Base-by-base conservation (phyloP, 306 rosid species). In the Acacia crassicarpa region DNA sequence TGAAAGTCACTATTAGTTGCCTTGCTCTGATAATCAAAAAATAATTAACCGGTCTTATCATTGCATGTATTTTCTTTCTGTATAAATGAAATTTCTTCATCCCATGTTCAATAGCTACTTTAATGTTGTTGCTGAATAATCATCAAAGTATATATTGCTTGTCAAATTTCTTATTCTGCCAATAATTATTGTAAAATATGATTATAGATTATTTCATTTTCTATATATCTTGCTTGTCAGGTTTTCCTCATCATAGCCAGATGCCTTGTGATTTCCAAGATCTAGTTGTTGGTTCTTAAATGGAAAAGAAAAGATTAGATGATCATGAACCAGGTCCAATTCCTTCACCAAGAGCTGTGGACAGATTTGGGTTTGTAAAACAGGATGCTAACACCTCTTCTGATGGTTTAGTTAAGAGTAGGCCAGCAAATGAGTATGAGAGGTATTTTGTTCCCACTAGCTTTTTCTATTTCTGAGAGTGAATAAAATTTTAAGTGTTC, bases 291-390 rank as follows among this genome's bases (percentile, higher is more conserved):
- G 62, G 65, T 78, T 71, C 84, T 83, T 79, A 54, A 87, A 95
- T 95, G 98, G 99, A 93, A 80, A 95, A 80, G 88, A 92, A 88
- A 86, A 92, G 71, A 80, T 58, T 78, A 44, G 99, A 92, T 81
- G 97, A 91, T 80, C 75, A 56, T 79, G 98, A 95, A 80, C 81
- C 87, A 15, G 93, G 89, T 85, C 90, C 92, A 48, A 85, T 89
- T 88, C 96, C 97, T 83, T 80, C 89, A 15, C 92, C 91, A 46
- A 90, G 80, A 78, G 75, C 87, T 67, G 74, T 95, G 83, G 99
- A 95, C 82, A 92, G 98, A 88, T 95, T 95, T 78, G 98, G 99
- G 58, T 93, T 95, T 84, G 78, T 91, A 73, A 95, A 90, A 84
- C 97, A 79, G 75, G 98, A 93, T 72, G 81, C 54, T 73, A 90